These are phyloP conservation scores for Scenedesmus sp. DNA, from an alignment of 163 green algal species.

Conservation along the genomic window DNA sequence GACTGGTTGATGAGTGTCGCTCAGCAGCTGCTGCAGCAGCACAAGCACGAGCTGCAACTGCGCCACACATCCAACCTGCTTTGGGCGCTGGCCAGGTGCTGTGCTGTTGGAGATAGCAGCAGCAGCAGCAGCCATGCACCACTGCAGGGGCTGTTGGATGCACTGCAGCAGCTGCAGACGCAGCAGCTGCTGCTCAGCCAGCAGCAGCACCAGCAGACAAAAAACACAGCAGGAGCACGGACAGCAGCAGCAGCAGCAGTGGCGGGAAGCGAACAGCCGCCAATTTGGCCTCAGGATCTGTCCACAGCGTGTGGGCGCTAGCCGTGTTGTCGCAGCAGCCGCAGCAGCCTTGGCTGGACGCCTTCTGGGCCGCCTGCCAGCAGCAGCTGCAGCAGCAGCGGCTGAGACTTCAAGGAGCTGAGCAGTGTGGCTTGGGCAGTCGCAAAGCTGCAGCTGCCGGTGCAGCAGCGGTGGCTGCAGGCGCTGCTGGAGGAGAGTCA, in stretches of 20 bases:
- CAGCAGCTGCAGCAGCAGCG: slow-evolving; percentile 1
- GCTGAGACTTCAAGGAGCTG: slow-evolving; percentile 11
- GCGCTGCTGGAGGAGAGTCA: background rate
- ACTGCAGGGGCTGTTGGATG: no score
- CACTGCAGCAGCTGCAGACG: background rate
- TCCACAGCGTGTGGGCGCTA: slow-evolving; percentile 33
- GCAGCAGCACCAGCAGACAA: slow-evolving; percentile 13
- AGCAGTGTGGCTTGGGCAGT: slow-evolving; percentile 18
- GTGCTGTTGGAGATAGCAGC: background rate
- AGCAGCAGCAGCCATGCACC: background rate
- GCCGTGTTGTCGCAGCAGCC: background rate
- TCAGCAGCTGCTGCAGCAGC: slow-evolving; percentile 32
- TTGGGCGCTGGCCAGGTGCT: slow-evolving; percentile 40
- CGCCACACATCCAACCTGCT: slow-evolving; percentile 46
- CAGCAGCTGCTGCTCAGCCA: background rate
- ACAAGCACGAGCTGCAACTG: background rate
- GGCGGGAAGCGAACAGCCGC: background rate
- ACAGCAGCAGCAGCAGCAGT: slow-evolving; percentile 27
- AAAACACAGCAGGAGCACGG: background rate
- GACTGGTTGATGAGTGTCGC: background rate
- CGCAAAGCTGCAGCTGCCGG: background rate
- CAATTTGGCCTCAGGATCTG: slow-evolving; percentile 5
- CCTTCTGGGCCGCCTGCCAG: background rate
- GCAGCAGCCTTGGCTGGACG: background rate
- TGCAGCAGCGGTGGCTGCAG: background rate